These are phyloP conservation scores for Penicillium verrucosum DNA, from an alignment of 2,329 filamentous ascomycete genomes.

Conservation along the genomic window DNA sequence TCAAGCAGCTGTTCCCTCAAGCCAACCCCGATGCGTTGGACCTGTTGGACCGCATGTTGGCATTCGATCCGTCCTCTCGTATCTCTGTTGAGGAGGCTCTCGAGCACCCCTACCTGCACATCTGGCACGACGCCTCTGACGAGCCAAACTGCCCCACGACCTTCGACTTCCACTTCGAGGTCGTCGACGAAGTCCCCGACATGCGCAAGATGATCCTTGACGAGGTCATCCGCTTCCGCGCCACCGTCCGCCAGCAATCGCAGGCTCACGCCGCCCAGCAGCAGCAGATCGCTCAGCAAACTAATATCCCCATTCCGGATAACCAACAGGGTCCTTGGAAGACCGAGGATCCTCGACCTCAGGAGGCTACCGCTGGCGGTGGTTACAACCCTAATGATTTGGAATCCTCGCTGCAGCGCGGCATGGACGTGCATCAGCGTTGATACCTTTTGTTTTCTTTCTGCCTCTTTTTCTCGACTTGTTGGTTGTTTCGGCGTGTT, in stretches of 20 bases:
- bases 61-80: constrained; percentile 90
- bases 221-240: constrained; percentile 86
- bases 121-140: constrained; percentile 97
- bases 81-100: constrained; percentile 93
- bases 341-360: constrained; percentile 61
- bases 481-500: constrained; percentile 13
- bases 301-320: constrained; percentile 61
- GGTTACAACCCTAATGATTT: constrained; percentile 44
- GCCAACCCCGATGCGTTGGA: constrained; percentile 96
- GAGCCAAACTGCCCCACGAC: constrained; percentile 90
- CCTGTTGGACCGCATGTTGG: constrained; percentile 93
- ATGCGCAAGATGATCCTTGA: constrained; percentile 97
- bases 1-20: constrained; percentile 82
- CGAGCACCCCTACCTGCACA: constrained; percentile 92
- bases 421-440: constrained; percentile 51
- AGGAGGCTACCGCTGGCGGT: constrained; percentile 50
- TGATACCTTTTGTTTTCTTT: constrained; percentile 11
- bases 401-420: constrained; percentile 52
- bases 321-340: constrained; percentile 54
- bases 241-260: constrained; percentile 53
- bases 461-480: constrained; percentile 2
- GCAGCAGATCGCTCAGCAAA: constrained; percentile 42
- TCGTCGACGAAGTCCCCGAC: constrained; percentile 89
- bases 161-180: constrained; percentile 98
- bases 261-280: constrained; percentile 42